Evolutionary conservation across 768 basidiomycete genomes (phyloP), one percentile per base, ranked within the genome.

Genomic region (Sporobolomyces pararoseus): DNA sequence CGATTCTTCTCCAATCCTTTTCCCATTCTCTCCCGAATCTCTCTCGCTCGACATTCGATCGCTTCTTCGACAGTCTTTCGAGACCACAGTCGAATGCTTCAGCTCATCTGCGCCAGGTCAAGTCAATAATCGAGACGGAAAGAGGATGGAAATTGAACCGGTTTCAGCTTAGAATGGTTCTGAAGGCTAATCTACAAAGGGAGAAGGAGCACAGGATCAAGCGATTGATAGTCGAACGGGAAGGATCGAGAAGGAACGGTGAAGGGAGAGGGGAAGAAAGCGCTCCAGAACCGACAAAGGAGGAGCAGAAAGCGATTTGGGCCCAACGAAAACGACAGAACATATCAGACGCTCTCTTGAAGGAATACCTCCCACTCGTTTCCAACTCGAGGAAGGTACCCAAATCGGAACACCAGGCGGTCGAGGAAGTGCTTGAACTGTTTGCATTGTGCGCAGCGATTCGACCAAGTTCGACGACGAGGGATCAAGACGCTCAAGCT

Each of bases 391-490:
- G 10, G 14, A 34, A 21, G 19, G 31, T 49, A 1, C 29, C 13
- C 19, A 49, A 49, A 31, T 3, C 3, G 13, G 13, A 61, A 2
- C 44, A n/a, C 6, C 7, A 23, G 4, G 59, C 29, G 7, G 23
- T 61, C 19, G 59, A 7, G 4, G 46, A 61, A 6, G 59, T 49
- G 4, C 23, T 61, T 4, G 17, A 49, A 21, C 19, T 32, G 44
- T 61, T 34, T 35, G 59, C 59, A 4, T 7, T 1, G 10, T 31
- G 27, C 13, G 59, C 59, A 17, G 59, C 59, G 32, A 32, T 61
- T n/a, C 44, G 59, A 61, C 59, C 59, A 17, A 32, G 14, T 23
- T 61, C 59, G 59, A 49, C 59, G 31, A 61, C 59, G 44, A 27
- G 59, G 19, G 59, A 61, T 44, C 59, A 61, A 10, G 44, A 47